Evolutionary conservation across 768 basidiomycete genomes (phyloP), one percentile per base, ranked within the genome.

Genomic region (Suillus spraguei): DNA sequence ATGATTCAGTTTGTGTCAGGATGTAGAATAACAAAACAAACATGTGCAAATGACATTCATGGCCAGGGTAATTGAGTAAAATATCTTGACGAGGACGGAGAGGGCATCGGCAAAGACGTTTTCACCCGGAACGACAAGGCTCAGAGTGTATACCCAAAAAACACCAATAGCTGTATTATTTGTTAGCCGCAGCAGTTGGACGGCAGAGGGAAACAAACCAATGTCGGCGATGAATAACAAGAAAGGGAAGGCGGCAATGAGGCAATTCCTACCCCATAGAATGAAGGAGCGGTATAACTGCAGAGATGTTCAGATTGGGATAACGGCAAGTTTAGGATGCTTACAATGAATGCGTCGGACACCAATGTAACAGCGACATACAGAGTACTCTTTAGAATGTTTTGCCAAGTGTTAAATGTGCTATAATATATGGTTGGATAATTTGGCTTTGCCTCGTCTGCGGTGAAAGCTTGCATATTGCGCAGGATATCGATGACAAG

Each of bases 311-410:
- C 44, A 42, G 32, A 38, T 60, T 35, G 50, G 42, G 6, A 16
- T 22, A 24, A 36, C 10, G 2, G 20, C 4, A 7, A 28, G 52
- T 9, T 32, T 28, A 47, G 9, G 44, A 39, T 38, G 56, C 69
- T 61, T 54, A 74, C 73, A 58, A 74, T 71, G 63, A 74, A 70
- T 49, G 66, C 68, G 50, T 74, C 73, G 47, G 67, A 70, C 35
- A 74, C 60, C 28, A 74, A 6, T 14, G 73, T 74, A 38, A 67
- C 59, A 22, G 70, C 20, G 4, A 72, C 54, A 61, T 74, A 74
- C 5, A 69, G 24, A 7, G 62, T 2, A 36, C 66, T 74, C 64
- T 74, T 74, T 32, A 71, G 41, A 44, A 74, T 60, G 61, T 69
- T 68, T 46, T 72, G 42, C 36, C 67, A 33, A 20, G 71, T 66